Evolutionary conservation across 2,329 filamentous ascomycete species (phyloP), one percentile per base, ranked within the genome.

Genomic region (Microcyclosporella mali): DNA sequence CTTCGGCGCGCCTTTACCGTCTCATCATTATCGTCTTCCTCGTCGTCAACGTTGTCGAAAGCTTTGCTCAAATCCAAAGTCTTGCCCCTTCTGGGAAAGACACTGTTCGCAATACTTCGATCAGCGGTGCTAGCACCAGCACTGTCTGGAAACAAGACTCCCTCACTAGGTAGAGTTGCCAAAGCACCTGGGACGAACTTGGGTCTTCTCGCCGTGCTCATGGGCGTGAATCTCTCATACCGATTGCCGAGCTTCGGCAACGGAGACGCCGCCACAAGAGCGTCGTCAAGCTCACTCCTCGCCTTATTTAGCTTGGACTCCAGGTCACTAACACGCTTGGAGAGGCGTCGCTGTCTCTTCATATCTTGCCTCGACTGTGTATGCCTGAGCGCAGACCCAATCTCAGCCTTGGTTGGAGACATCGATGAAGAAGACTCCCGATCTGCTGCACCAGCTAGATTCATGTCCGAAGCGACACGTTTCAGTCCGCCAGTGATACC

Each of bases 241-340:
- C 56, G 59, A 33, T 54, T 55, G 15, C 60, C 61, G 21, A 70
- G 37, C 11, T 62, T 56, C 0, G 67, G 68, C 14, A 63, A 50
- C 1, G 68, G 64, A 4, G 64, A 63, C 6, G 63, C 57, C 29
- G 73, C 67, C 9, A 64, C 64, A 12, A 75, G 61, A 30, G 73
- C 66, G 4, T 72, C 64, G 25, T 69, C 65, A 17, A 82, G 67
- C 58, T 82, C 73, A 37, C 68, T 69, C 27, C 75, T 69, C 7
- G 77, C 77, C 28, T 69, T 67, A 12, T 74, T 66, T 21, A 82
- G 68, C 56, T 81, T 79, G 10, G 66, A 59, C 52, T 82, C 78
- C 10, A 82, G 68, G 50, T 81, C 72, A 50, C 75, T 79, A 21
- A 82, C 77, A 40, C 75, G 71, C 62, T 78, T 79, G 31, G 70